phyloP scores from a whole-genome alignment of 331 rosid species.

The Arachis monticola region DNA sequence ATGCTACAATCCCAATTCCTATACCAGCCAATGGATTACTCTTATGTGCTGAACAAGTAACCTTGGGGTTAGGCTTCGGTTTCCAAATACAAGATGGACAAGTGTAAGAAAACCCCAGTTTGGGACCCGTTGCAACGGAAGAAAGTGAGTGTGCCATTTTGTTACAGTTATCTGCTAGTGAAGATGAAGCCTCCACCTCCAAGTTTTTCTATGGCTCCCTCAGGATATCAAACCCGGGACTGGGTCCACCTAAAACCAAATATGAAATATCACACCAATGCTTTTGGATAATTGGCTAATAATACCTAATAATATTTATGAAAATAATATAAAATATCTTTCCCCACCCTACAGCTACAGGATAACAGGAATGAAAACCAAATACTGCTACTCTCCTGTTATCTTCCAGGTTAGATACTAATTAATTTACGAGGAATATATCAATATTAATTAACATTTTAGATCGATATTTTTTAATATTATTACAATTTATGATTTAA shows the following conservation, averaged over 20 bases:
- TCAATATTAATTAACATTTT: too few relatives aligned
- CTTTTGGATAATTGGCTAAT: too few relatives aligned
- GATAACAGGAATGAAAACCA: too few relatives aligned
- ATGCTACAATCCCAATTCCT: slow-evolving; percentile 66
- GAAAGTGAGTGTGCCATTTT: slow-evolving; percentile 59
- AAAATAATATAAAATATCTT: too few relatives aligned
- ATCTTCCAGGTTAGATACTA: too few relatives aligned
- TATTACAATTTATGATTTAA: too few relatives aligned
- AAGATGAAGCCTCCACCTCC: not conserved
- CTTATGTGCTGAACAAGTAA: slow-evolving; percentile 30
- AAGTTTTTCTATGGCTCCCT: slow-evolving; percentile 40
- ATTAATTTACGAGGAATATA: too few relatives aligned
- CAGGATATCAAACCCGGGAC: slow-evolving; percentile 42
- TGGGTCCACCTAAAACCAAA: slow-evolving; percentile 3
- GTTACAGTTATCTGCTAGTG: slow-evolving; percentile 29
- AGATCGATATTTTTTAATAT: too few relatives aligned
- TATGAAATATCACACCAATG: not conserved
- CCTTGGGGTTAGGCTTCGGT: slow-evolving; percentile 2
- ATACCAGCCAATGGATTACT: slow-evolving; percentile 50
- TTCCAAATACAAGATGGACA: slow-evolving; percentile 44
- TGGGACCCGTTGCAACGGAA: slow-evolving; percentile 45
- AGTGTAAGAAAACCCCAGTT: slow-evolving; percentile 14
- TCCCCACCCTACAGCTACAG: too few relatives aligned
- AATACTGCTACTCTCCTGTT: too few relatives aligned
- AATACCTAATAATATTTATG: too few relatives aligned